Evolutionary conservation across 441 rosid species (phyloP).

Genomic region (Euphorbia celastroides): DNA sequence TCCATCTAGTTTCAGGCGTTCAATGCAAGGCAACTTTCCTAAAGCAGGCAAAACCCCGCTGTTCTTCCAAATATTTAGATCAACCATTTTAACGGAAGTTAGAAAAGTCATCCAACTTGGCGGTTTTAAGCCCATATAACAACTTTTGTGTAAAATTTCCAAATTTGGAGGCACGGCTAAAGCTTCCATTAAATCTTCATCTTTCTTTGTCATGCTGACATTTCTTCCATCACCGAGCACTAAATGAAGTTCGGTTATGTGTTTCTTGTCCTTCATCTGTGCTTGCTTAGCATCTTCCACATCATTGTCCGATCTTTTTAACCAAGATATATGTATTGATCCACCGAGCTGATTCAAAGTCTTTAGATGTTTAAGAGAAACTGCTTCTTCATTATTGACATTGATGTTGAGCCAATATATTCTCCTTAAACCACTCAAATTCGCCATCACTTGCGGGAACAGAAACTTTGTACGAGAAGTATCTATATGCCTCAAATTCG

Average conservation of each 20-base stretch:
- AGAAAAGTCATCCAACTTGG: not conserved
- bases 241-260: not conserved
- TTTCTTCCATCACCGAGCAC: not conserved
- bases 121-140: not conserved
- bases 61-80: not conserved
- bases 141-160: not conserved
- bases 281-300: not conserved
- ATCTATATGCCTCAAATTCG: not conserved
- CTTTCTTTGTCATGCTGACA: not conserved
- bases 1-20: not conserved
- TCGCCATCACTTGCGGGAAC: constrained; percentile 4
- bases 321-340: not conserved
- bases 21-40: not conserved
- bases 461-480: not conserved
- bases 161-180: not conserved
- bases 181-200: not conserved
- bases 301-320: not conserved
- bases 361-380: not conserved
- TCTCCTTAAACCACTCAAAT: too few relatives aligned
- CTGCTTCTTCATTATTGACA: not conserved
- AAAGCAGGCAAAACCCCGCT: not conserved
- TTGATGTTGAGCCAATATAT: not conserved
- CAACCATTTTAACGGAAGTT: not conserved
- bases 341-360: not conserved
- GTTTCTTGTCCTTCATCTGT: not conserved